A percentile compares a stretch with the other conserved stretches of the same genome.
Evolutionary conservation across 441 rosid genomes (phyloP).

Genomic region (Populus hybrid): DNA sequence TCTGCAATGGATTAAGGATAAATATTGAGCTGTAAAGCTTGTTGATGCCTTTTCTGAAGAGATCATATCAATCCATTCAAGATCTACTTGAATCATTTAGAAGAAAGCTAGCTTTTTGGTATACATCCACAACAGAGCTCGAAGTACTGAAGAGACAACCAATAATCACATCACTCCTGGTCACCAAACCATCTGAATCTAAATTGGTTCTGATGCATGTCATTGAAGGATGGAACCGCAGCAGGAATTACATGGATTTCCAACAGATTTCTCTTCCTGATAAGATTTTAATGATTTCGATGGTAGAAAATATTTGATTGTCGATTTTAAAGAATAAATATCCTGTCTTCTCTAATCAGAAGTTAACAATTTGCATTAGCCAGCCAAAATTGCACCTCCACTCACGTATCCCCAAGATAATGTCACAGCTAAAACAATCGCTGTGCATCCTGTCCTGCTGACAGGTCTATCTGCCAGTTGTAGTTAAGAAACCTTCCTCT

Average conservation of each 20-base stretch:
- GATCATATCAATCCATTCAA: not conserved
- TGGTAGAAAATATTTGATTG: no score
- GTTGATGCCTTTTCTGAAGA: not conserved
- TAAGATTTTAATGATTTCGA: not conserved
- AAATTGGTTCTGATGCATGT: not conserved
- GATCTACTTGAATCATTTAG: not conserved
- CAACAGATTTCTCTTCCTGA: not conserved
- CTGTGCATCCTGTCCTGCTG: conserved; percentile 14
- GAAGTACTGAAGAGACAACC: not conserved
- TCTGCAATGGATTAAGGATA: not conserved
- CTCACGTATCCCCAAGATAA: not conserved
- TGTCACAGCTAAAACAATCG: not conserved
- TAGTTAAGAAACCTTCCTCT: not conserved
- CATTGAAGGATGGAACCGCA: not conserved
- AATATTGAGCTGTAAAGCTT: not conserved
- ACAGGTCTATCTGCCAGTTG: conserved; percentile 1
- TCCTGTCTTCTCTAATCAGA: conserved; percentile 2
- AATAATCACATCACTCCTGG: not conserved
- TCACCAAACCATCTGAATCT: not conserved
- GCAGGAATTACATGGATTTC: not conserved
- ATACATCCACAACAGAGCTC: not conserved
- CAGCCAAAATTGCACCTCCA: not conserved
- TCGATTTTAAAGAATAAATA: not conserved
- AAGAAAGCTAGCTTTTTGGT: not conserved
- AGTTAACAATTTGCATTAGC: conserved; percentile 19